Base-by-base conservation (phyloP, 768 basidiomycete species). In the Lactarius indigo region DNA sequence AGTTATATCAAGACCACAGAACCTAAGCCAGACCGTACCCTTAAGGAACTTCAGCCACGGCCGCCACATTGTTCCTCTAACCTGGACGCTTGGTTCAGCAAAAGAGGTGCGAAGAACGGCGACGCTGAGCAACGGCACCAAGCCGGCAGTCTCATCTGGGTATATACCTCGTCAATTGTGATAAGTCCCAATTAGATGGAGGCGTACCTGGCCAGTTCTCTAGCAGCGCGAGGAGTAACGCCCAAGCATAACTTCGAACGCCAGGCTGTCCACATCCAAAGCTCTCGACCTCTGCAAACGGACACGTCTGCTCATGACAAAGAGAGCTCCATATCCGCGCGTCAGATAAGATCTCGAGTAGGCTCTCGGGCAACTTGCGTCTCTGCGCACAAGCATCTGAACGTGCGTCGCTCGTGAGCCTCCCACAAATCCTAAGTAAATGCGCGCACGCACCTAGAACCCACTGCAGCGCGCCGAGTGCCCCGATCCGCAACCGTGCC, bases 171-270 rank as follows among this genome's bases (percentile, higher is more conserved):
- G 17, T 66, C 35, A 63, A 35, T 28, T 15, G 31, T 9, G 10
- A 54, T 39, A 35, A 12, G 18, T 12, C 26, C 39, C 12, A 10
- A 13, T 15, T 18, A 4, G 33, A 3, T 18, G 13, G 37, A 30
- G 37, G 64, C 72, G 39, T 68, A 83, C 86, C 84, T 77, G 84
- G 82, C 61, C 77, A 80, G 30, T 62, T 75, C 52, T 74, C 75
- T n/a, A 85, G 72, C 23, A 87, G 71, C 10, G 76, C 74, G 63
- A 80, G 81, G 13, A 90, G 73, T 9, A 87, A 69, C 4, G 73
- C 72, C 89, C 94, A 96, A 0, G 86, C 85, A 13, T 87, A 82
- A 73, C 87, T 84, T 20, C 94, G 83, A 35, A 94, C 88, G 47
- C 80, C 81, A 3, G 92, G 90, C 70, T 94, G 91, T 2, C 75